Evolutionary conservation across 176 grass and related monocot species (phyloP).

Genomic region (Tillandsia leiboldiana): DNA sequence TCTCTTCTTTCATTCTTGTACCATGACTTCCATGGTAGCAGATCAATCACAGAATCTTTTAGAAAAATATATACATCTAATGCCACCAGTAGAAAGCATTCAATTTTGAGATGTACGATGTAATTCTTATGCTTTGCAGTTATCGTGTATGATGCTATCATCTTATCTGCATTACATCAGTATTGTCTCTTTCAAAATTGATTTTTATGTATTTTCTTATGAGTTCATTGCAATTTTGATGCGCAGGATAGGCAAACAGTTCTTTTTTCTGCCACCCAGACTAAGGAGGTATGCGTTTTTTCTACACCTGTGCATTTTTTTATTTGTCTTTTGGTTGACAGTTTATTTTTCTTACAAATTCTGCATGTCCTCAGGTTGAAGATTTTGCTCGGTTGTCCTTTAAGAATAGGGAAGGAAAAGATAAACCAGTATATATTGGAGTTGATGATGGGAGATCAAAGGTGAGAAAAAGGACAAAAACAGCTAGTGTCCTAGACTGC

Average conservation of each 20-base stretch:
- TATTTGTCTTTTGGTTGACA: slow-evolving; percentile 12
- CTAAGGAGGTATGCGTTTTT: slow-evolving; percentile 49
- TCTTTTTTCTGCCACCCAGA: slow-evolving; percentile 96
- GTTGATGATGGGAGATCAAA: slow-evolving; percentile 78
- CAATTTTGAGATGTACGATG: too few relatives aligned
- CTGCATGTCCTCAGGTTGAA: slow-evolving; percentile 48
- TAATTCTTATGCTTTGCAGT: too few relatives aligned
- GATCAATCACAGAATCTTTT: too few relatives aligned
- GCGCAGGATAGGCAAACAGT: slow-evolving; percentile 90
- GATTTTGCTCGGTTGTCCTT: slow-evolving; percentile 88
- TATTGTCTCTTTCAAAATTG: slow-evolving; percentile 3
- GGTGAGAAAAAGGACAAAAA: slow-evolving; percentile 64
- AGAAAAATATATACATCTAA: too few relatives aligned
- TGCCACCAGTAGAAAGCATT: too few relatives aligned
- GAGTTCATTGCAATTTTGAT: slow-evolving; percentile 6
- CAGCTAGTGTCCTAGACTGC: neutral
- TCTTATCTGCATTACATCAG: neutral
- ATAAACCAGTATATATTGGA: slow-evolving; percentile 78
- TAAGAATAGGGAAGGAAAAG: slow-evolving; percentile 71
- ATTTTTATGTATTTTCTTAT: slow-evolving; percentile 8
- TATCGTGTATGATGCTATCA: too few relatives aligned
- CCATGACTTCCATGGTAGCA: neutral
- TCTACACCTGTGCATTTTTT: slow-evolving; percentile 2
- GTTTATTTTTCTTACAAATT: slow-evolving; percentile 3
- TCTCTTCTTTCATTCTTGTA: too few relatives aligned